Base-by-base conservation (phyloP, 371 early-diverging fungal species). In the Apophysomyces elegans region DNA sequence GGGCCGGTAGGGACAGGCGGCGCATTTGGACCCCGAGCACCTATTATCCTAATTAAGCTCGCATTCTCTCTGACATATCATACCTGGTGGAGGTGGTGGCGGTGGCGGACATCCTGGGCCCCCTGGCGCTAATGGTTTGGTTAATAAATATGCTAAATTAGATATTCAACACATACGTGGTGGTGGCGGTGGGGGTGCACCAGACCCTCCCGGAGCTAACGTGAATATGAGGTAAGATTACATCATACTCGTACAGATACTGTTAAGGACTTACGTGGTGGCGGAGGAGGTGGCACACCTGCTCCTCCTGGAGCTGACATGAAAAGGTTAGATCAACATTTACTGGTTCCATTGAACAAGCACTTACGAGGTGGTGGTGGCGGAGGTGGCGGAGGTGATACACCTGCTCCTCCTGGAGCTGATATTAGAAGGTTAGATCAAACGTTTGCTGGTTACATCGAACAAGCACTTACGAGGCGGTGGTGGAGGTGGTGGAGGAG, bases 131-230 rank as follows among this genome's bases (percentile, higher is more conserved):
- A 26, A 26, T 26, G 32, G 1, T 3, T n/a, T 54, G 37, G 18
- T 5, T 6, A 50, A 18, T 5, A 1, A 35, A 37, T 13, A 37
- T 37, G 13, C 32, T 37, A n/a, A 7, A 0, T 36, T 7, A 62
- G 11, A 18, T 54, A 2, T 63, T 26, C 32, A 26, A 26, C 9
- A 58, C 67, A 46, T 67, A 58, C 67, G 41, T 41, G 41, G 41
- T 13, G 68, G 68, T 12, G 74, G 74, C 9, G 74, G 74, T 1
- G 74, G 74, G 2, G 74, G 70, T 4, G 43, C 64, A 13, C 64
- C 69, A 57, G 69, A 47, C 18, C 62, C 67, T 32, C 62, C 67
- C 16, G 62, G 47, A 11, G 59, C 46, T 56, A 38, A 47, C 1
- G 37, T 35, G 21, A n/a, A 3, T 7, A 36, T 6, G 12, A 5